Evolutionary conservation across 106 monocot genomes (phyloP).

Genomic region (Narthecium ossifragum): DNA sequence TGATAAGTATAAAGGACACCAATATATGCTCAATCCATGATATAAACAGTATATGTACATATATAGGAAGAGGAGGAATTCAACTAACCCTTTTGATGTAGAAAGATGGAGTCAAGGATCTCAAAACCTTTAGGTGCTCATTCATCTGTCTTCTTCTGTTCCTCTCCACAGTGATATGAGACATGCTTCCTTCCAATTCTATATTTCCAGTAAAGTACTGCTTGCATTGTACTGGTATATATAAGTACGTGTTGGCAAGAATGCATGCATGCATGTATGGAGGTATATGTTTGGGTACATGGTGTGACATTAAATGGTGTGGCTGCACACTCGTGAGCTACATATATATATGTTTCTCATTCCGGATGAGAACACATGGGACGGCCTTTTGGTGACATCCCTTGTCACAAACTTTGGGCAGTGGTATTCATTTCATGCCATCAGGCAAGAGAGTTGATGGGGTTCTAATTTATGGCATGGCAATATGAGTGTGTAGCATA

Average conservation of each 20-base stretch:
- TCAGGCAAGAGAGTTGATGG: too few species aligned
- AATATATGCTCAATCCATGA: not conserved
- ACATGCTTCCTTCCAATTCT: constrained; percentile 30
- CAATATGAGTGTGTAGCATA: too few species aligned
- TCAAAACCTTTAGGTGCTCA: constrained; percentile 67
- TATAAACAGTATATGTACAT: not conserved
- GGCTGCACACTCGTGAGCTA: constrained; percentile 2
- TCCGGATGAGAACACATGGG: too few species aligned
- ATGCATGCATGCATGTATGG: not conserved
- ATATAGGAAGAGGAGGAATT: not conserved
- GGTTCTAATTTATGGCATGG: too few species aligned
- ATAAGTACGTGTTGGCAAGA: not conserved
- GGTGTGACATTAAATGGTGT: not conserved
- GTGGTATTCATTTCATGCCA: too few species aligned
- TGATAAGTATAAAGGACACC: not conserved
- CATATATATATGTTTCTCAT: too few species aligned
- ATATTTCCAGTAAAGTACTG: not conserved
- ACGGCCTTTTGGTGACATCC: too few species aligned
- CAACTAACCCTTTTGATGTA: constrained; percentile 72
- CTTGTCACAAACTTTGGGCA: too few species aligned
- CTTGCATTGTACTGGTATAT: not conserved
- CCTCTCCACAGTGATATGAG: constrained; percentile 84
- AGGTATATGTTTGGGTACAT: not conserved
- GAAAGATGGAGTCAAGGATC: constrained; percentile 71
- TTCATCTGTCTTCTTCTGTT: constrained; percentile 80